A percentile compares a stretch with the other conserved stretches of the same genome.
Conservation (phyloP, 148 eudicot genomes). For the Nepenthes mirabilis region DNA sequence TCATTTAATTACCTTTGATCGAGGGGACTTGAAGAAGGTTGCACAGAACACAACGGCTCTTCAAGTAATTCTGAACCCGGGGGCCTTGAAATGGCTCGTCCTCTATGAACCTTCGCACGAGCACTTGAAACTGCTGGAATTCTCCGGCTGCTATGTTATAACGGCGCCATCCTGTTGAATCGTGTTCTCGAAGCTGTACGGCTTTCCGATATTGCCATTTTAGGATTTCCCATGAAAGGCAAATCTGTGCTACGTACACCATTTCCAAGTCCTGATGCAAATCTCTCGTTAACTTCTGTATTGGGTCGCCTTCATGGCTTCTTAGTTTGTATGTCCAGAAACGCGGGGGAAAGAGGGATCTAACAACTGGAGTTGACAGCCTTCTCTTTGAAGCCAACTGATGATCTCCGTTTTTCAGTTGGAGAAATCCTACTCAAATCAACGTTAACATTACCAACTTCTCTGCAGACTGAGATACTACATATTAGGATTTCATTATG, state of each 20-base stretch:
- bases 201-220: slow-evolving; percentile 60
- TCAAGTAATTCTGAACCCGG: slow-evolving; percentile 53
- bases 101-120: slow-evolving; percentile 62
- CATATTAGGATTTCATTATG: neutral
- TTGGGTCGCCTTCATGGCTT: slow-evolving; percentile 37
- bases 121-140: slow-evolving; percentile 79
- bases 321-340: slow-evolving; percentile 42
- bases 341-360: slow-evolving; percentile 9
- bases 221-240: slow-evolving; percentile 91
- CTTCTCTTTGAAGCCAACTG: slow-evolving; percentile 29
- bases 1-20: slow-evolving; percentile 42
- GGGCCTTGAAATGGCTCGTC: slow-evolving; percentile 76
- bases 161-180: slow-evolving; percentile 30
- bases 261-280: slow-evolving; percentile 53
- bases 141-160: slow-evolving; percentile 61
- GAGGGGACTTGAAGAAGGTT: slow-evolving; percentile 64
- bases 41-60: slow-evolving; percentile 32
- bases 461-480: neutral
- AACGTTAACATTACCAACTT: neutral
- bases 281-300: slow-evolving; percentile 35
- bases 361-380: slow-evolving; percentile 29
- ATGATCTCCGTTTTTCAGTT: slow-evolving; percentile 43
- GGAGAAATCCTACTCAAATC: slow-evolving; percentile 40
- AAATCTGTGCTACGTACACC: slow-evolving; percentile 67
- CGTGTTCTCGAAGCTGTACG: slow-evolving; percentile 33